Percentiles rank a stretch among this genome's conserved stretches.
These are phyloP conservation scores for Diplodia mutila DNA, from an alignment of 2,329 filamentous ascomycete species.

Conservation along the genomic window DNA sequence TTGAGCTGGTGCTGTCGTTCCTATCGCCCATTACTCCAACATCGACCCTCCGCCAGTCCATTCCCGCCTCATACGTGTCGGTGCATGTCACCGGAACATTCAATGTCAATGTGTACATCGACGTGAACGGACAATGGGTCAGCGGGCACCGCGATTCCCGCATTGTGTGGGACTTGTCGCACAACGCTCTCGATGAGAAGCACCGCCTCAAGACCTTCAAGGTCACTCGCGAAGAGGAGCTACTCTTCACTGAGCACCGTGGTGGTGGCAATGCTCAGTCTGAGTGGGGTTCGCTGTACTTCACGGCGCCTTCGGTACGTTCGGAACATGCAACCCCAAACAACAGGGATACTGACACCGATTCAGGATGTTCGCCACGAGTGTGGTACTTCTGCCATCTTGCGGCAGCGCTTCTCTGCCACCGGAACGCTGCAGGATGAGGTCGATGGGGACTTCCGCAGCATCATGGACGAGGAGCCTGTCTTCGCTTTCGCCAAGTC, in stretches of 20 bases:
- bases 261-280: constrained; percentile 63
- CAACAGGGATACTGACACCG: constrained; percentile 30
- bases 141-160: constrained; percentile 71
- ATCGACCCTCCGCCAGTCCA: constrained; percentile 76
- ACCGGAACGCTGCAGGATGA: constrained; percentile 68
- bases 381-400: constrained; percentile 66
- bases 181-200: constrained; percentile 45
- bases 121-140: constrained; percentile 70
- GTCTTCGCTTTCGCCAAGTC: constrained; percentile 71
- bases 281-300: constrained; percentile 83
- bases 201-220: constrained; percentile 67
- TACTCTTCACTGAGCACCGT: constrained; percentile 70
- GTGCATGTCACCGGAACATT: constrained; percentile 70
- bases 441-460: constrained; percentile 68
- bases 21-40: constrained; percentile 80
- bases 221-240: constrained; percentile 62
- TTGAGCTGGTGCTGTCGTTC: constrained; percentile 66
- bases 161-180: constrained; percentile 70
- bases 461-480: constrained; percentile 76
- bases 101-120: constrained; percentile 52
- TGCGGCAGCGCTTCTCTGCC: constrained; percentile 71
- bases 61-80: constrained; percentile 80
- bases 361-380: constrained; percentile 64
- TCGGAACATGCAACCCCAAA: constrained; percentile 36
- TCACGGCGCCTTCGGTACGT: constrained; percentile 64